Conservation (phyloP, 2,329 filamentous ascomycete species). For the Ophiostoma montium region DNA sequence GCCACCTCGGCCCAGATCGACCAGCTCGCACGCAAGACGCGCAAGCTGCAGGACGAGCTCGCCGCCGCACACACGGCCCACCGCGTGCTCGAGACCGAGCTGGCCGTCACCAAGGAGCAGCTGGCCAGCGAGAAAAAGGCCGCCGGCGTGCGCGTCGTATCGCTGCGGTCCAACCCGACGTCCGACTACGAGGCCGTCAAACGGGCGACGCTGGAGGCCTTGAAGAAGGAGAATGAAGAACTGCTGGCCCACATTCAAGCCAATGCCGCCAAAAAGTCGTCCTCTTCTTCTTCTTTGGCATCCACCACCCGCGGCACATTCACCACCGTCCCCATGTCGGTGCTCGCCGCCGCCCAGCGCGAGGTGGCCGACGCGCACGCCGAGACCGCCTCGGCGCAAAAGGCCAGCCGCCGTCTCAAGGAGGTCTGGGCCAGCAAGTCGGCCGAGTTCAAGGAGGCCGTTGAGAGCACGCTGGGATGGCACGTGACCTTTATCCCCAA, state of each 20-base stretch:
- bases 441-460: slow-evolving; percentile 87
- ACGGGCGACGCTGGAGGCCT: slow-evolving; percentile 57
- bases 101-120: slow-evolving; percentile 58
- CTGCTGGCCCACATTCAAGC: slow-evolving; percentile 58
- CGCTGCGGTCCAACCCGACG: slow-evolving; percentile 85
- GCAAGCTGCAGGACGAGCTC: slow-evolving; percentile 69
- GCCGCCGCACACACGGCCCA: slow-evolving; percentile 54
- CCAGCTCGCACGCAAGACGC: slow-evolving; percentile 74
- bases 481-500: slow-evolving; percentile 95
- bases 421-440: slow-evolving; percentile 81
- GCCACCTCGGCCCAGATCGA: no score
- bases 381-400: slow-evolving; percentile 60
- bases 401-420: slow-evolving; percentile 72
- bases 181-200: slow-evolving; percentile 76
- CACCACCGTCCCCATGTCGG: slow-evolving; percentile 59
- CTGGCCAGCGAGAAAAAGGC: slow-evolving; percentile 51
- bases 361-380: slow-evolving; percentile 59
- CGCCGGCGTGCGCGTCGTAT: slow-evolving; percentile 67
- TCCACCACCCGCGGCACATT: slow-evolving; percentile 16
- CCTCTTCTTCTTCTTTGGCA: background rate
- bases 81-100: slow-evolving; percentile 59
- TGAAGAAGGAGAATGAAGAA: slow-evolving; percentile 73
- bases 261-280: slow-evolving; percentile 13
- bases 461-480: slow-evolving; percentile 85
- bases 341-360: slow-evolving; percentile 60